These are phyloP conservation scores for Malus hybrid DNA, from an alignment of 331 rosid species.

Conservation along the genomic window DNA sequence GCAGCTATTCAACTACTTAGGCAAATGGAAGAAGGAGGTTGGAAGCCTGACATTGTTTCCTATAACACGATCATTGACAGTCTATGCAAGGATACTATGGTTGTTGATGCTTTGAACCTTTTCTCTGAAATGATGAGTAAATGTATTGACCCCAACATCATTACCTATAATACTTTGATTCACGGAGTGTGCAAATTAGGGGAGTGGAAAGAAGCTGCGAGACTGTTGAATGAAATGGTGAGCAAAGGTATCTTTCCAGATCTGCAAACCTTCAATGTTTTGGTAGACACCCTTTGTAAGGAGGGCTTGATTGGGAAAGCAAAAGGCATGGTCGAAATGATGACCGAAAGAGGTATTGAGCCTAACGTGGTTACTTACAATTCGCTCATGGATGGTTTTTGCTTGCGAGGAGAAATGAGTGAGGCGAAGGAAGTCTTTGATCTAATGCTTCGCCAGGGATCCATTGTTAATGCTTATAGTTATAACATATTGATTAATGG, in stretches of 20 bases:
- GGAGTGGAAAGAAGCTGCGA: background rate
- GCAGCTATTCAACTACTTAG: no score
- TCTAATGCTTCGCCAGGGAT: background rate
- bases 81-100: background rate
- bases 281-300: background rate
- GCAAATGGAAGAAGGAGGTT: background rate
- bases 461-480: background rate
- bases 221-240: background rate
- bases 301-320: background rate
- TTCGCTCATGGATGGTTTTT: conserved; percentile 2
- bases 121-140: no score
- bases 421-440: background rate
- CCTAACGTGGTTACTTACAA: background rate
- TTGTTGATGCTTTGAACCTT: background rate
- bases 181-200: background rate
- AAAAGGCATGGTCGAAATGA: background rate
- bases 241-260: background rate
- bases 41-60: background rate
- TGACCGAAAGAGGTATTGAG: background rate
- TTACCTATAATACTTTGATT: background rate
- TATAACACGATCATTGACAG: background rate
- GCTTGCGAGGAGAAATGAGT: background rate
- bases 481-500: background rate
- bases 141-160: background rate
- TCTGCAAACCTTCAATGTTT: background rate